phyloP scores from a whole-genome alignment of 2,329 filamentous ascomycete genomes.

The Aureobasidium sp. region DNA sequence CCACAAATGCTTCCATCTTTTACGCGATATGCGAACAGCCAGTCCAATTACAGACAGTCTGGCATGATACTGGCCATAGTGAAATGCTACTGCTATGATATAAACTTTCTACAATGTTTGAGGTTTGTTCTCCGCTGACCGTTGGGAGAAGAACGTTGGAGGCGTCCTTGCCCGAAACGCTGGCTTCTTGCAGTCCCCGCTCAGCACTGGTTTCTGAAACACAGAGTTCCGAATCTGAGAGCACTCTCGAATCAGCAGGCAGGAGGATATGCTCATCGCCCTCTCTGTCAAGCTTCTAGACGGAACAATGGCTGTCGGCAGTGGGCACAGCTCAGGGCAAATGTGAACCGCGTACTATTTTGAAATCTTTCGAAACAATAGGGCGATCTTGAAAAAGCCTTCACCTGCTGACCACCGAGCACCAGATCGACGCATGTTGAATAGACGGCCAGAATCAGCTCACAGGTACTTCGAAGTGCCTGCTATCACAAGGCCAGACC shows the following conservation, averaged over 20 bases:
- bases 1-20: neutral
- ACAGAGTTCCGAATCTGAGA: neutral
- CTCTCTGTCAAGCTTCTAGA: neutral
- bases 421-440: neutral
- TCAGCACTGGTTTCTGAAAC: slow-evolving; percentile 7
- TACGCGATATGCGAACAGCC: neutral
- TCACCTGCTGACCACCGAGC: neutral
- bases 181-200: neutral
- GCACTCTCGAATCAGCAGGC: neutral
- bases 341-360: slow-evolving; percentile 7
- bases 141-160: slow-evolving; percentile 4
- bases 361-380: neutral
- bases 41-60: neutral
- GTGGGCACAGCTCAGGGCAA: neutral
- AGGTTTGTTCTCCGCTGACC: neutral
- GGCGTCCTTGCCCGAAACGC: slow-evolving; percentile 10
- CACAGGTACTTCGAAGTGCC: neutral
- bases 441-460: neutral
- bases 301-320: neutral
- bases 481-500: neutral
- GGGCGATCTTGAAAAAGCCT: neutral
- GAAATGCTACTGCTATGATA: too few species aligned
- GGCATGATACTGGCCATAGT: neutral
- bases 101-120: neutral
- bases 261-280: neutral